Evolutionary conservation across 1,284 basidiomycete genomes (phyloP), one percentile per base, ranked within the genome.

Genomic region (Malassezia pachydermatis): DNA sequence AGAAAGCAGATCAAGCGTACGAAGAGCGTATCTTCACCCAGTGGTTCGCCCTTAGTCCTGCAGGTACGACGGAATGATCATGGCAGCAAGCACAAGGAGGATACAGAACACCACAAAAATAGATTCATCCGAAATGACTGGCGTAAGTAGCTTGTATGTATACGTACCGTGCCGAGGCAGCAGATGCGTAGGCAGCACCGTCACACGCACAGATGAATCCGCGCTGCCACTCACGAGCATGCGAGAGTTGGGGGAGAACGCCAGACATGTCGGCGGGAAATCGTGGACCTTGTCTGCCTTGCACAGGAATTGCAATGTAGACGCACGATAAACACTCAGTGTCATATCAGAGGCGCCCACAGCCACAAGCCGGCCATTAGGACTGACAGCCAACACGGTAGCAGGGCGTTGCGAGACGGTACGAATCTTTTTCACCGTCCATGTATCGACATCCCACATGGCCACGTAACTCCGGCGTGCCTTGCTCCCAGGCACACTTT

Each of bases 201-300:
- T 95, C 25, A 94, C 78, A 30, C 87, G 82, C 67, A 98, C 86
- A 2, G 88, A 88, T 4, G 87, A 84, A 73, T 98, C 92, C 45
- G 95, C 76, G 0, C 88, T 94, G 6, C 86, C 88, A 19, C 88
- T 92, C 72, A 89, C 94, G 42, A 98, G 76, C 5, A 84, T 75
- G 20, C 81, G 78, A 54, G 82, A 82, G 17, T 79, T 77, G 0
- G 84, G 80, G 4, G 88, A 84, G 60, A 92, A 81, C n/a, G 84
- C 80, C 13, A 96, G 77, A 33, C 84, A 80, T 0, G 92, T 95
- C 62, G 88, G 81, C 2, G 94, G 88, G 72, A 98, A 92, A 57
- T 89, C 87, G 73, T 98, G 94, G 0, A 90, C 86, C 71, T 88
- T 86, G 40, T 95, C 76, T 53, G 98, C 90, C 27, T 83, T 83